Base-by-base conservation (phyloP, 306 rosid species). In the Lathyrus oleraceus region DNA sequence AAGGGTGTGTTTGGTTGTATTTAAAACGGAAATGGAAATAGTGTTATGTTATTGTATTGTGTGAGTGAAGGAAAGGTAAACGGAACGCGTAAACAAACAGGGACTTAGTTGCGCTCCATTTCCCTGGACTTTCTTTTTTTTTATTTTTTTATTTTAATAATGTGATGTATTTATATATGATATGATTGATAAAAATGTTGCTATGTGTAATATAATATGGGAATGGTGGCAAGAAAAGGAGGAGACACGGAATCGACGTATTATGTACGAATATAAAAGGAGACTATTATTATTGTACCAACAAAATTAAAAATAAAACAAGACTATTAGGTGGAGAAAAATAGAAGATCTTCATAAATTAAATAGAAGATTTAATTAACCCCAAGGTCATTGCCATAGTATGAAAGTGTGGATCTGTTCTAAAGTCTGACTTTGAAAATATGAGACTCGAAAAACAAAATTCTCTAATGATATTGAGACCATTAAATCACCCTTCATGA, bases 81-180 rank as follows among this genome's bases (percentile, higher is more conserved):
- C 65, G 44, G 65, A 72, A 83, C 87, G 86, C 87, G 92, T 72
- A 47, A n/a, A 23, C 57, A 19, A 51, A 51, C 57, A 23, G 57
- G 57, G 57, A 19, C 56, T 51, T 51, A 51, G 14, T 51, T 51
- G 57, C 25, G 23, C 10, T 17, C 57, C 23, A 19, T 19, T 51
- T 51, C 57, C 23, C 5, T 19, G 28, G 27, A 51, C 57, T 51
- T 51, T 51, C 57, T 49, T 49, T 15, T 15, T 1, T n/a, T 45
- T 5, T 8, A n/a, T 15, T 11, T 3, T 7, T 3, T 0, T n/a
- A 6, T n/a, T 3, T 12, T 12, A 0, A 43, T 42, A 6, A 5
- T 5, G 8, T 32, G 8, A 6, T 32, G 1, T 28, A 28, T 28
- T 4, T 4, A 5, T 28, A 27, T 27, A 28, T 30, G 36, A 30